Percentiles rank a stretch among this genome's conserved stretches.
Evolutionary conservation across 768 basidiomycete species (phyloP).

Genomic region (Coprinopsis marcescibilis): DNA sequence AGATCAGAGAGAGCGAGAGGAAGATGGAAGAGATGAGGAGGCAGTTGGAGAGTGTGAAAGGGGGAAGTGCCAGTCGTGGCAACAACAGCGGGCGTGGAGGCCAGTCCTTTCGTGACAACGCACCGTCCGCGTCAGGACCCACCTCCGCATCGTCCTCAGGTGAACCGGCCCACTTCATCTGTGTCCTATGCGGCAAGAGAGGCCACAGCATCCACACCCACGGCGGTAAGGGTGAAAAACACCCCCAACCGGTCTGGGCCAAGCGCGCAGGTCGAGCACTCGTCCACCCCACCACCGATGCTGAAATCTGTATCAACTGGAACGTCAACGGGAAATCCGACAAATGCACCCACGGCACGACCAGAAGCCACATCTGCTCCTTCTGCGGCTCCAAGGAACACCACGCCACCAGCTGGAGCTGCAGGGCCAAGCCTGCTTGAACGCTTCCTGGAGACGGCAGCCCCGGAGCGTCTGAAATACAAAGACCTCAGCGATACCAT

Average conservation of each 20-base stretch:
- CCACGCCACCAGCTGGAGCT: slow-evolving; percentile 21
- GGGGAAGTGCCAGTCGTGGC: background rate
- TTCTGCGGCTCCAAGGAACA: slow-evolving; percentile 20
- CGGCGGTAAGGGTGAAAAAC: background rate
- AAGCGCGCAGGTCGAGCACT: background rate
- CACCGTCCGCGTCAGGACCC: background rate
- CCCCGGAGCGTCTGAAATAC: background rate
- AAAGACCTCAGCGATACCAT: background rate
- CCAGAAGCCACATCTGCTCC: slow-evolving; percentile 17
- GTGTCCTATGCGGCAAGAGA: background rate
- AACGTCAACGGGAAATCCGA: background rate
- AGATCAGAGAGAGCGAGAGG: background rate
- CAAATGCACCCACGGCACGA: background rate
- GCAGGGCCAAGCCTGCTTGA: slow-evolving; percentile 18
- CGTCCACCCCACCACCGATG: background rate
- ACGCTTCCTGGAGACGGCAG: slow-evolving; percentile 5
- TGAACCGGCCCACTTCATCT: background rate
- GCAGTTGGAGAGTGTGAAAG: background rate
- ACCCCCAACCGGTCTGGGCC: background rate
- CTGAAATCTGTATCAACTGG: slow-evolving; percentile 3
- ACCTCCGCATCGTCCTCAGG: background rate
- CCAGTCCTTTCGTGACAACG: background rate
- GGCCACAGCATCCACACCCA: background rate
- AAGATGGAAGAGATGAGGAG: background rate
- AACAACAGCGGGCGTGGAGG: background rate